Conservation (phyloP, 139 green algal genomes). For the Nannochloris sp. region DNA sequence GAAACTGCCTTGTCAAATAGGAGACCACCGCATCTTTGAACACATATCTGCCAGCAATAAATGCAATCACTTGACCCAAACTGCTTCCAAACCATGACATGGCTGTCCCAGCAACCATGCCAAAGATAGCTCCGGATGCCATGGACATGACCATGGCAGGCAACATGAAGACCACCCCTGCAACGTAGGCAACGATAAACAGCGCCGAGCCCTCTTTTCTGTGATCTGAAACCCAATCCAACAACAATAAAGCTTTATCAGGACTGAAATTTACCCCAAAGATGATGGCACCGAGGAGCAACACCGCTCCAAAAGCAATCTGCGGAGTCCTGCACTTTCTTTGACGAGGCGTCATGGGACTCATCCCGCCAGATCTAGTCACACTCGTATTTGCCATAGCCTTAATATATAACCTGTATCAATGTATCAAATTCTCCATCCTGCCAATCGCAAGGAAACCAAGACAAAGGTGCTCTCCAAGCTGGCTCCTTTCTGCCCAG, state of each 20-base stretch:
- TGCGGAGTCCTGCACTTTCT: not conserved
- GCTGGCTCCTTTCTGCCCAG: too few relatives aligned
- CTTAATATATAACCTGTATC: too few relatives aligned
- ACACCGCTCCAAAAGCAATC: not conserved
- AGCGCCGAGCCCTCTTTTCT: conserved; percentile 15
- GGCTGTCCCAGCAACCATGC: conserved; percentile 26
- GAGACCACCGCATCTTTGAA: conserved; percentile 35
- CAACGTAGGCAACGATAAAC: conserved; percentile 29
- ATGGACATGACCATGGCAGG: conserved; percentile 44
- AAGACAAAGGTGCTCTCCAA: too few relatives aligned
- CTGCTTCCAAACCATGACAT: conserved; percentile 35
- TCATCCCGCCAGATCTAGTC: too few relatives aligned
- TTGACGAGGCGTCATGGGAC: not conserved
- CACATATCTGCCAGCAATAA: conserved; percentile 46
- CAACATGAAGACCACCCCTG: conserved; percentile 39
- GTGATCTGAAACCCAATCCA: conserved; percentile 33
- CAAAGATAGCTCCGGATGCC: conserved; percentile 44
- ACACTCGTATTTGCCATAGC: too few relatives aligned
- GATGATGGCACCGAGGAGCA: conserved; percentile 14
- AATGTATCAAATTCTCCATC: too few relatives aligned
- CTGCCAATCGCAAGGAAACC: too few relatives aligned
- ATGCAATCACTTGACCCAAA: conserved; percentile 38
- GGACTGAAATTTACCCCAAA: conserved; percentile 20
- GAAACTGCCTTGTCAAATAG: conserved; percentile 34
- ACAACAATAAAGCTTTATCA: conserved; percentile 14